Evolutionary conservation across 306 rosid species (phyloP).

Genomic region (Corylus heterophylla): DNA sequence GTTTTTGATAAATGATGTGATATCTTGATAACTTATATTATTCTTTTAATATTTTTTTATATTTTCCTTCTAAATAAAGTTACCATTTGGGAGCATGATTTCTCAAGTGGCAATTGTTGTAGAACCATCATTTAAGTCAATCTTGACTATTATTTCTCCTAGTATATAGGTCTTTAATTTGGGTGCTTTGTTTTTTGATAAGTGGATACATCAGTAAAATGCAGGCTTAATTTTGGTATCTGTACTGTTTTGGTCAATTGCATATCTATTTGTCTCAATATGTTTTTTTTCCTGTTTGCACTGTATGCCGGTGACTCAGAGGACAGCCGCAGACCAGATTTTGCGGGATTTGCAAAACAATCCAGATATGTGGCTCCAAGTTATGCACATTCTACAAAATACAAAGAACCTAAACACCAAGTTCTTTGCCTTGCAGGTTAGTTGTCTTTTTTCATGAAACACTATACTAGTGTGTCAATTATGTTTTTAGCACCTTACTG

Average conservation of each 20-base stretch:
- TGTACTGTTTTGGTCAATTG: not conserved
- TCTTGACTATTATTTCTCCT: not conserved
- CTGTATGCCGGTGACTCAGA: conserved; percentile 43
- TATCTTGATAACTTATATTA: not conserved
- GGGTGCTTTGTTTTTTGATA: not conserved
- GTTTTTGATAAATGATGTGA: not conserved
- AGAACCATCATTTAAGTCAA: not conserved
- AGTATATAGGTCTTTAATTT: not conserved
- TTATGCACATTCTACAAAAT: conserved; percentile 88
- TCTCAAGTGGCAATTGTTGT: not conserved
- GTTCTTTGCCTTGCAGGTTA: conserved; percentile 98
- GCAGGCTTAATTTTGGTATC: not conserved
- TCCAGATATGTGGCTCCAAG: conserved; percentile 98
- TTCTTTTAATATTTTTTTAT: not conserved
- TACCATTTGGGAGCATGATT: not conserved
- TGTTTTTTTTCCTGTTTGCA: not conserved
- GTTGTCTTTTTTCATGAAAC: conserved; percentile 19
- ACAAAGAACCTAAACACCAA: conserved; percentile 83
- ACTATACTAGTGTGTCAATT: not conserved
- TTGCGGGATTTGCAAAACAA: conserved; percentile 90
- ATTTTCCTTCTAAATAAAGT: not conserved
- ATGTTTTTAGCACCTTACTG: not conserved
- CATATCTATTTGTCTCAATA: not conserved
- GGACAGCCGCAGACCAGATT: conserved; percentile 90
- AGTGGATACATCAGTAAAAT: not conserved